Conservation (phyloP, 495 filamentous ascomycete species). For the Aspergillus baeticus region DNA sequence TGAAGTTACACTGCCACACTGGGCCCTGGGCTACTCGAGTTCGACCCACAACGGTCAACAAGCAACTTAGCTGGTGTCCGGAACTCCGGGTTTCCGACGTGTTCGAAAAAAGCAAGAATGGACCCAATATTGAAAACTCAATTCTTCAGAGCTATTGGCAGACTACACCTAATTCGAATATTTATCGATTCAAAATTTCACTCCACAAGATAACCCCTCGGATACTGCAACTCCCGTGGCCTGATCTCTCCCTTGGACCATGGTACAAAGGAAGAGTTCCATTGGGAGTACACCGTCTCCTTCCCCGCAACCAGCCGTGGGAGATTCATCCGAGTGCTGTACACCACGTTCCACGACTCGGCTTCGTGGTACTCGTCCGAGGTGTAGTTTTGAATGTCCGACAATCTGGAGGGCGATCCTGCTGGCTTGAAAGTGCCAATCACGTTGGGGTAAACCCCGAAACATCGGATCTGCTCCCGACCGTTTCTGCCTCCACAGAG, state of each 20-base stretch:
- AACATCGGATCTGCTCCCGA: conserved; percentile 27
- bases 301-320: conserved; percentile 23
- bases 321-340: conserved; percentile 30
- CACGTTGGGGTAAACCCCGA: conserved; percentile 27
- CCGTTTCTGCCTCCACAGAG: conserved; percentile 23
- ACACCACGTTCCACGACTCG: conserved; percentile 25
- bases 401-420: conserved; percentile 20
- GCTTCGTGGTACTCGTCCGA: conserved; percentile 18
- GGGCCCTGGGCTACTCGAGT: no score
- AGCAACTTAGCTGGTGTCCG: no score
- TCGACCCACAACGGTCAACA: no score
- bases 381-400: conserved; percentile 24
- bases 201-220: conserved; percentile 22
- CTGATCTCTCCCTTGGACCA: conserved; percentile 25
- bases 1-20: no score
- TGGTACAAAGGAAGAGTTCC: conserved; percentile 15
- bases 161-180: no score
- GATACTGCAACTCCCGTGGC: conserved; percentile 24
- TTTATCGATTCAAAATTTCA: no score
- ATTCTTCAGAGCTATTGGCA: no score
- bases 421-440: conserved; percentile 26
- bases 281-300: conserved; percentile 25
- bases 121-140: neutral
- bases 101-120: no score
- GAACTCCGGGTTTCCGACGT: no score